Evolutionary conservation across 805 yeast genomes (phyloP).

Genomic region (Sporopachydermia lactativora): DNA sequence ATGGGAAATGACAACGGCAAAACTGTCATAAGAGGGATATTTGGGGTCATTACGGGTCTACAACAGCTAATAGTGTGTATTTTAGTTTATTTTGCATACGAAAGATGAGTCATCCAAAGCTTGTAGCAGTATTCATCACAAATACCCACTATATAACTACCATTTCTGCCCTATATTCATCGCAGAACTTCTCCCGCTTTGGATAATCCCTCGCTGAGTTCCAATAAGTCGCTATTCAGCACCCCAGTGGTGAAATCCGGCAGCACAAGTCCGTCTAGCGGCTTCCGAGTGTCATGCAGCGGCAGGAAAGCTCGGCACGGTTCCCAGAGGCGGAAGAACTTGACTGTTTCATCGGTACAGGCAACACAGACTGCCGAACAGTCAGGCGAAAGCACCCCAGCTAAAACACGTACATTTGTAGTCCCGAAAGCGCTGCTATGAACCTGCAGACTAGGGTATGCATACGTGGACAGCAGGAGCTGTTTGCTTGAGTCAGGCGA

Average conservation of each 20-base stretch:
- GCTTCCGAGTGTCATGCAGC: slow-evolving; percentile 10
- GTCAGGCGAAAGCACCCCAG: slow-evolving; percentile 58
- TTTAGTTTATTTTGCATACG: too few relatives aligned
- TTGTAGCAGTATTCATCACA: too few relatives aligned
- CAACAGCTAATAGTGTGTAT: too few relatives aligned
- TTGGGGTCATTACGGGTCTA: too few relatives aligned
- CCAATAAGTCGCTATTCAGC: slow-evolving; percentile 44
- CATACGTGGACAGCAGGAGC: slow-evolving; percentile 40
- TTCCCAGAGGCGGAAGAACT: slow-evolving; percentile 66
- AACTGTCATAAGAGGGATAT: too few relatives aligned
- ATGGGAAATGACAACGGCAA: too few relatives aligned
- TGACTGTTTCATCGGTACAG: slow-evolving; percentile 61
- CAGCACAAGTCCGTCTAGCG: slow-evolving; percentile 2
- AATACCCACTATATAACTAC: too few relatives aligned
- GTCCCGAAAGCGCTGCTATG: slow-evolving; percentile 35
- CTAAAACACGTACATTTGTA: slow-evolving; percentile 41
- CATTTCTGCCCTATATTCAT: too few relatives aligned
- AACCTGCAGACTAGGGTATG: slow-evolving; percentile 50
- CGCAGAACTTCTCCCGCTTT: too few relatives aligned
- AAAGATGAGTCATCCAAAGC: too few relatives aligned
- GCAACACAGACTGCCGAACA: slow-evolving; percentile 53
- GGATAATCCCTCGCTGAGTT: slow-evolving; percentile 40
- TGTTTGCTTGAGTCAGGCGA: slow-evolving; percentile 29
- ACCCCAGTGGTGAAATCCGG: slow-evolving; percentile 28
- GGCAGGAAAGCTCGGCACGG: slow-evolving; percentile 20